phyloP scores from a whole-genome alignment of 1,139 yeast species.

The Taiozyma onychis region DNA sequence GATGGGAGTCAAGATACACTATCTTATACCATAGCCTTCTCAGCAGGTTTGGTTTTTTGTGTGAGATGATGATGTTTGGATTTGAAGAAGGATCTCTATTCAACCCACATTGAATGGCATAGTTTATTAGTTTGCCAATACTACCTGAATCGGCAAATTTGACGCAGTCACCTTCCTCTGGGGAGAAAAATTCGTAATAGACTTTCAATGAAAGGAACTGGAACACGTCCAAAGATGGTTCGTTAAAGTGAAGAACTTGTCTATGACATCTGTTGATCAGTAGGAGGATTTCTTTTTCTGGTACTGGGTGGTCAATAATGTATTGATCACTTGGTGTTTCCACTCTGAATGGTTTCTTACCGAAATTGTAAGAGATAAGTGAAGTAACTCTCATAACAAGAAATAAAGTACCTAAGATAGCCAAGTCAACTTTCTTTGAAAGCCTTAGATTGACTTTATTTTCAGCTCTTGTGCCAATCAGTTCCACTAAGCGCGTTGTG shows the following conservation, averaged over 20 bases:
- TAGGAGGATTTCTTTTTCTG: slow-evolving; percentile 5
- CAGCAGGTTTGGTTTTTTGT: slow-evolving; percentile 12
- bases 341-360: slow-evolving; percentile 5
- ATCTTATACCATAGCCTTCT: slow-evolving; percentile 22
- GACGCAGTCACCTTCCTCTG: slow-evolving; percentile 21
- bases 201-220: slow-evolving; percentile 16
- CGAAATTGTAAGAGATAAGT: slow-evolving; percentile 14
- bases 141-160: slow-evolving; percentile 10
- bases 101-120: slow-evolving; percentile 17
- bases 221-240: slow-evolving; percentile 12
- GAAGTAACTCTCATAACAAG: slow-evolving; percentile 20
- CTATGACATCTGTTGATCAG: slow-evolving; percentile 9
- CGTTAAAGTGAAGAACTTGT: slow-evolving; percentile 13
- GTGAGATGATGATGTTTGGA: not conserved
- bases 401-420: slow-evolving; percentile 15
- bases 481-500: slow-evolving; percentile 3
- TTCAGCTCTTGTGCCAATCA: slow-evolving; percentile 15
- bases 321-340: slow-evolving; percentile 10
- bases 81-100: slow-evolving; percentile 17
- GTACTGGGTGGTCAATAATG: slow-evolving; percentile 14
- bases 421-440: slow-evolving; percentile 14
- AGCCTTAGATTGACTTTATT: slow-evolving; percentile 6
- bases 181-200: slow-evolving; percentile 14
- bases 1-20: slow-evolving; percentile 16
- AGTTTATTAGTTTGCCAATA: slow-evolving; percentile 18